Conservation (phyloP, 176 grass and related monocot species). For the Carex kokanica region DNA sequence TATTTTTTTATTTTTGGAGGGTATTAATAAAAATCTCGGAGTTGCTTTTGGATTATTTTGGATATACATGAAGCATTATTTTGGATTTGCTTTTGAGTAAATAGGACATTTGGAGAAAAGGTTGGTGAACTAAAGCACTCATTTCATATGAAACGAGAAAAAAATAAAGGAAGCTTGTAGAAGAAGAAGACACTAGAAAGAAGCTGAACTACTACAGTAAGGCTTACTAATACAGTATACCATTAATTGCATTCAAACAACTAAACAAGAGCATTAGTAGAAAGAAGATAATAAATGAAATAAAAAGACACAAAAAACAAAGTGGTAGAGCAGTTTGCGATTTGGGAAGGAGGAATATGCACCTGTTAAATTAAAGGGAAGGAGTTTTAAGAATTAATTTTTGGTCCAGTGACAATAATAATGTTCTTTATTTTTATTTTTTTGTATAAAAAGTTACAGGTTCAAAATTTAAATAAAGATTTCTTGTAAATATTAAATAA, state of each 20-base stretch:
- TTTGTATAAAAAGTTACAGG: no score
- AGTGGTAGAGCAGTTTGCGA: neutral
- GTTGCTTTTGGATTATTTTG: no score
- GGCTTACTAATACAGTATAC: neutral
- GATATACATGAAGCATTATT: neutral
- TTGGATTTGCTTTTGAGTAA: neutral
- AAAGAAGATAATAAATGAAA: neutral
- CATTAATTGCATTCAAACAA: neutral
- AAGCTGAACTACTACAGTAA: slow-evolving; percentile 4
- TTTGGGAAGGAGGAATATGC: neutral
- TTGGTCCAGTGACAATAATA: no score
- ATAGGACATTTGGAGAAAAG: neutral
- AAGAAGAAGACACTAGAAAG: neutral
- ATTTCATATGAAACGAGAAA: neutral
- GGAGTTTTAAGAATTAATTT: no score
- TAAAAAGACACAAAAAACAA: neutral
- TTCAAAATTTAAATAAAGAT: no score
- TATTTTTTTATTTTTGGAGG: no score
- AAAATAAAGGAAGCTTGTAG: neutral
- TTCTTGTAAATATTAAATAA: no score
- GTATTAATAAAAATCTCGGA: no score
- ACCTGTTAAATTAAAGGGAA: no score
- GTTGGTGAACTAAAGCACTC: slow-evolving; percentile 11
- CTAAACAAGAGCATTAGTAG: neutral
- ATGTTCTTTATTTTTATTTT: no score